Conservation (phyloP, 176 grass and related monocot species). For the Aegilops longissima region DNA sequence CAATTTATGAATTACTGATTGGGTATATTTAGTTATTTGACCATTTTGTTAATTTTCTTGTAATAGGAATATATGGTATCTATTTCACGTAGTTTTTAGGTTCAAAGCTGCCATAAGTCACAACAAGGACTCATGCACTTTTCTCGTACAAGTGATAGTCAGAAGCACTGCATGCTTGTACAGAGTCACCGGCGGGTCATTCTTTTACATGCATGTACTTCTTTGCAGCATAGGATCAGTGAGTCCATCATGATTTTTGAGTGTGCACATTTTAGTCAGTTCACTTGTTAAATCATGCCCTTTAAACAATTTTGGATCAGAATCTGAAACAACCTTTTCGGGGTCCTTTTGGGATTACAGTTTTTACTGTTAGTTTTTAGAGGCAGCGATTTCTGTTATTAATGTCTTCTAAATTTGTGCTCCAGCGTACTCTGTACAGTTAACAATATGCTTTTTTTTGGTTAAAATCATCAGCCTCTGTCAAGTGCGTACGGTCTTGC, state of each 20-base stretch:
- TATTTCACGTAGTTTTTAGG: slow-evolving; percentile 6
- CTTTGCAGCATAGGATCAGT: slow-evolving; percentile 23
- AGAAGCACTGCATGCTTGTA: not conserved
- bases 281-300: slow-evolving; percentile 1
- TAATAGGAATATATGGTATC: slow-evolving; percentile 3
- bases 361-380: not conserved
- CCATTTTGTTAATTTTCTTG: slow-evolving; percentile 1
- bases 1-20: not conserved
- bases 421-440: not conserved
- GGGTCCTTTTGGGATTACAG: not conserved
- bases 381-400: not conserved
- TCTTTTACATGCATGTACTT: slow-evolving; percentile 10
- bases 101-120: slow-evolving; percentile 12
- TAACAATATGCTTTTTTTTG: not conserved
- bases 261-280: not conserved
- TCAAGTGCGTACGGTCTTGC: slow-evolving; percentile 96
- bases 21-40: slow-evolving; percentile 9
- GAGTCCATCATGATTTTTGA: not conserved
- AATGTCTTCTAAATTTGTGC: slow-evolving; percentile 4
- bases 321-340: slow-evolving; percentile 13
- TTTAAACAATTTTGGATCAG: not conserved
- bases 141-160: not conserved
- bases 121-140: not conserved
- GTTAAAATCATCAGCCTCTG: slow-evolving; percentile 56
- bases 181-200: not conserved